Evolutionary conservation across 2,329 filamentous ascomycete genomes (phyloP).

Genomic region (Mycosphaerella arachidis): DNA sequence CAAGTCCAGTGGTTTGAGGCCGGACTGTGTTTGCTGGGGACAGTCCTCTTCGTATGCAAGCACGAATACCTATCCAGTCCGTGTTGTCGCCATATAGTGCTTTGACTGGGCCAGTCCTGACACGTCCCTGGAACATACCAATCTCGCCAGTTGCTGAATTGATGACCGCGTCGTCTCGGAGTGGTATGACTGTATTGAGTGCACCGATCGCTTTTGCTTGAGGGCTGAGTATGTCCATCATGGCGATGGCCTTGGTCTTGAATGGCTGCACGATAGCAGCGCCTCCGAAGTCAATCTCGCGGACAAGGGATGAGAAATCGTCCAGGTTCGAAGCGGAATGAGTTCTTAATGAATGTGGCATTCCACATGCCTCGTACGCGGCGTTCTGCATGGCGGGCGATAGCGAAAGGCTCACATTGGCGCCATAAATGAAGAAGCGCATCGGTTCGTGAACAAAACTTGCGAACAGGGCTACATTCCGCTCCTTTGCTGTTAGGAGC

Average conservation of each 20-base stretch:
- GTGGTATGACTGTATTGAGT: slow-evolving; percentile 70
- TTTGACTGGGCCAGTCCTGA: slow-evolving; percentile 61
- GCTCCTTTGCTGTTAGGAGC: slow-evolving; percentile 57
- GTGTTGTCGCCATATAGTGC: slow-evolving; percentile 75
- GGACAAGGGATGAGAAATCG: slow-evolving; percentile 54
- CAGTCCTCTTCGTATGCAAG: slow-evolving; percentile 66
- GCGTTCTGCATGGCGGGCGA: slow-evolving; percentile 75
- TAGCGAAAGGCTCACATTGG: slow-evolving; percentile 65
- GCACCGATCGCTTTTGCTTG: slow-evolving; percentile 72
- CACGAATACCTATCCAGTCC: slow-evolving; percentile 74
- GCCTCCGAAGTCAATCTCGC: slow-evolving; percentile 64
- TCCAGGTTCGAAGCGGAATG: slow-evolving; percentile 60
- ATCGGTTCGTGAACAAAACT: slow-evolving; percentile 65
- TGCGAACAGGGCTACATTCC: slow-evolving; percentile 61
- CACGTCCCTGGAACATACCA: slow-evolving; percentile 54
- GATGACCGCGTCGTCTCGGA: slow-evolving; percentile 52
- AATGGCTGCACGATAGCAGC: slow-evolving; percentile 69
- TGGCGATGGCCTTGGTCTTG: slow-evolving; percentile 65
- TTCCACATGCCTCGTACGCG: slow-evolving; percentile 61
- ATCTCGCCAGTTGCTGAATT: slow-evolving; percentile 41
- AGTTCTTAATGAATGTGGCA: slow-evolving; percentile 64
- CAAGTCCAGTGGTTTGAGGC: slow-evolving; percentile 48
- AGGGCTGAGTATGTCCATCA: slow-evolving; percentile 62
- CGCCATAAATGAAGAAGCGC: slow-evolving; percentile 70
- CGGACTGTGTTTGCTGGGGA: slow-evolving; percentile 63